Base-by-base conservation (phyloP, 1,139 yeast species). In the Nakaseomyces glabratus region DNA sequence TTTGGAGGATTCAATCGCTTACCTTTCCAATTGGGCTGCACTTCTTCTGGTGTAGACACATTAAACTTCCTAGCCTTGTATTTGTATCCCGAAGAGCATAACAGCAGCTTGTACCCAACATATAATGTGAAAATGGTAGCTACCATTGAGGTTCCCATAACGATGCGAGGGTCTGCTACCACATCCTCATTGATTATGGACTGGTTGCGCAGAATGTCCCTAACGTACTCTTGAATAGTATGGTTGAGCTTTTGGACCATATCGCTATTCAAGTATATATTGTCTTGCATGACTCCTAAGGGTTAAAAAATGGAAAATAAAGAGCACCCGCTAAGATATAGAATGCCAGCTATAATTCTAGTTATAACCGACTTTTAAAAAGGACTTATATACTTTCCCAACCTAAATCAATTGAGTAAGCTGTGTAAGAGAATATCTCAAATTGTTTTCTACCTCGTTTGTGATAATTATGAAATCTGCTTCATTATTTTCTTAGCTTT, bases 21-120 rank as follows among this genome's bases (percentile, higher is more conserved):
- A 4, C 95, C 95, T 56, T 86, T 85, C 95, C 95, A 86, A 55
- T 85, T 93, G 4, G 88, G 86, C 48, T 76, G 72, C 8, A 95
- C 93, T 49, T 82, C 90, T 43, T 75, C 85, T 2, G 95, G 95
- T 23, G 79, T 63, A 5, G 76, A 69, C 10, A 79, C 52, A 31
- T 69, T 66, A 45, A 80, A 66, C 45, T 69, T 74, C 22, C 60
- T 47, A 12, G 71, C 65, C 29, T 57, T 62, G 31, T 61, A 66
- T 6, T 26, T 28, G 12, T 13, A 21, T 13, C 33, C 34, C 12
- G 41, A 22, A 10, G 39, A 13, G 15, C 36, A 28, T 33, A 47
- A 43, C n/a, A 46, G 28, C 38, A 44, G 33, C 34, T 40, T 42
- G 35, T 31, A 31, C 6, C 20, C 26, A 5, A 49, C 39, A 33